A percentile compares a stretch with the other conserved stretches of the same genome.
Evolutionary conservation across 257 asterid genomes (phyloP).

Genomic region (Prunella vulgaris): DNA sequence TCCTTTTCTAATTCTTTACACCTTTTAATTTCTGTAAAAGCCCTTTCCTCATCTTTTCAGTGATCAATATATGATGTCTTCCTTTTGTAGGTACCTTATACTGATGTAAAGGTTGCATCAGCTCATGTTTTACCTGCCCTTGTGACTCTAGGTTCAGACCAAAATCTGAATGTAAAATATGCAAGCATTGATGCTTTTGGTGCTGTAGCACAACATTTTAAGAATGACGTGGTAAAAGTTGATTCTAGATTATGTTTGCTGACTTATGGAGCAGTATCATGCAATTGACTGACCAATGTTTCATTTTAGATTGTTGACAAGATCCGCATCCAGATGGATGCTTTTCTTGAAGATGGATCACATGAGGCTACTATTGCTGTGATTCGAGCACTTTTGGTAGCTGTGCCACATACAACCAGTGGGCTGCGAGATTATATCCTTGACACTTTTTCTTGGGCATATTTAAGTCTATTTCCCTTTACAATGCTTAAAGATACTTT

Average conservation of each 20-base stretch:
- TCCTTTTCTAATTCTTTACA: not conserved
- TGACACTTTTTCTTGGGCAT: constrained; percentile 19
- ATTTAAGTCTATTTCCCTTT: constrained; percentile 7
- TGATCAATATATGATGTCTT: constrained; percentile 13
- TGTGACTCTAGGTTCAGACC: constrained; percentile 98
- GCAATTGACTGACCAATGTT: constrained; percentile 25
- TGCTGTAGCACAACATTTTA: constrained; percentile 93
- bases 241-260: constrained; percentile 17
- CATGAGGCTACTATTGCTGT: constrained; percentile 95
- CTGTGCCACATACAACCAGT: constrained; percentile 84
- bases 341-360: constrained; percentile 98
- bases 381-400: constrained; percentile 81
- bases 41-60: constrained; percentile 12
- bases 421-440: constrained; percentile 98
- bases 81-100: constrained; percentile 62
- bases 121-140: constrained; percentile 93
- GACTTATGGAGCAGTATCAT: constrained; percentile 15
- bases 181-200: constrained; percentile 97
- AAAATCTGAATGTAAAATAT: constrained; percentile 78
- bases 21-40: not conserved
- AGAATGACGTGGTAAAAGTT: constrained; percentile 61
- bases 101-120: constrained; percentile 82
- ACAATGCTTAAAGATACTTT: not conserved
- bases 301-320: constrained; percentile 79
- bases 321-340: constrained; percentile 97